Evolutionary conservation across 2,329 filamentous ascomycete species (phyloP).

Genomic region (Coleophoma cylindrospora): DNA sequence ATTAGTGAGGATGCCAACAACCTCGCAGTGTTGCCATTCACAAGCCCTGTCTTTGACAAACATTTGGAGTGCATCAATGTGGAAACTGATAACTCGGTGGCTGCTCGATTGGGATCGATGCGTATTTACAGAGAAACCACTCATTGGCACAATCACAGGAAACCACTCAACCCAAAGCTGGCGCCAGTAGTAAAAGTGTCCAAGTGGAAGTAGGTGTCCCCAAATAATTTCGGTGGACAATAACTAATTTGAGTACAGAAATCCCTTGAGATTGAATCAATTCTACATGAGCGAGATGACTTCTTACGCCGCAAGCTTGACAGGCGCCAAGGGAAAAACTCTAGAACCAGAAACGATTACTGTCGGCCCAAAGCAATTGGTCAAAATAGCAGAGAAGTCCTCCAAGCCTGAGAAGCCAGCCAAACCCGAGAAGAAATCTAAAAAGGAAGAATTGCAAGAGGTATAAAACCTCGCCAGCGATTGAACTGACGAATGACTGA

Average conservation of each 20-base stretch:
- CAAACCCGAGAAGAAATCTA: slow-evolving; percentile 8
- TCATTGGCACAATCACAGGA: slow-evolving; percentile 61
- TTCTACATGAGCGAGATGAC: slow-evolving; percentile 63
- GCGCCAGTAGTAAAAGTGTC: slow-evolving; percentile 34
- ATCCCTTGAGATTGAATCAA: slow-evolving; percentile 41
- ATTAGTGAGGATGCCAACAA: slow-evolving; percentile 7
- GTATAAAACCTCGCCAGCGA: background rate
- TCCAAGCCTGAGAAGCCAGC: slow-evolving; percentile 8
- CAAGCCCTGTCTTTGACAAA: slow-evolving; percentile 38
- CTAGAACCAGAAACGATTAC: slow-evolving; percentile 62
- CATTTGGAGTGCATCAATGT: slow-evolving; percentile 39
- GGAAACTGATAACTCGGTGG: slow-evolving; percentile 23
- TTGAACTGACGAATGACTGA: background rate
- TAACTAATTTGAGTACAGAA: slow-evolving; percentile 9
- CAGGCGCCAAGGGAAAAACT: slow-evolving; percentile 55
- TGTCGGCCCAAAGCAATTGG: slow-evolving; percentile 28
- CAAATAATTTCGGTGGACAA: background rate
- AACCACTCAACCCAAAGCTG: slow-evolving; percentile 38
- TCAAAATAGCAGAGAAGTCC: slow-evolving; percentile 22
- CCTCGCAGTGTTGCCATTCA: slow-evolving; percentile 38
- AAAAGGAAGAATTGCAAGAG: slow-evolving; percentile 16
- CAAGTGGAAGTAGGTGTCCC: slow-evolving; percentile 23
- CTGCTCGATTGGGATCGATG: slow-evolving; percentile 15
- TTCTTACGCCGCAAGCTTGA: slow-evolving; percentile 65
- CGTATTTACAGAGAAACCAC: slow-evolving; percentile 41